These are phyloP conservation scores for Pseudogymnoascus sp. DNA, from an alignment of 2,329 filamentous ascomycete genomes.

Conservation along the genomic window DNA sequence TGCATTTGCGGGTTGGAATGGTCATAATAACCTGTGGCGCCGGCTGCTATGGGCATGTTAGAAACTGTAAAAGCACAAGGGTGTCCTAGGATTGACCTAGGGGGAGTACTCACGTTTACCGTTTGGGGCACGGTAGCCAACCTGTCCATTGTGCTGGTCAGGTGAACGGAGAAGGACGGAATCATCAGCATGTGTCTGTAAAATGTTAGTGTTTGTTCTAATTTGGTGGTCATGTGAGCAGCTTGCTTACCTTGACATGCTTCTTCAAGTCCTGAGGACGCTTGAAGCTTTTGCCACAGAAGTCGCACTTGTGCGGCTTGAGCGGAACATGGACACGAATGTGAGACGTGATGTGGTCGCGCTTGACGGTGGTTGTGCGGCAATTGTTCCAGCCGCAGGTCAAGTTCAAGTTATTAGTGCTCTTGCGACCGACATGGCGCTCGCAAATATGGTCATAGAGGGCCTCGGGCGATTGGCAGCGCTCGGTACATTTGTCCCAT, in stretches of 20 bases:
- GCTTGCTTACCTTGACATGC: slow-evolving; percentile 71
- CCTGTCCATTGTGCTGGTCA: slow-evolving; percentile 25
- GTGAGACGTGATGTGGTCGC: slow-evolving; percentile 98
- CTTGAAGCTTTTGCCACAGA: slow-evolving; percentile 98
- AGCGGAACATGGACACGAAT: slow-evolving; percentile 98
- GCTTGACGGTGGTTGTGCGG: slow-evolving; percentile 94
- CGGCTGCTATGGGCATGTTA: slow-evolving; percentile 29
- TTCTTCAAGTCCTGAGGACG: slow-evolving; percentile 98
- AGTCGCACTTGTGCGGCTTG: slow-evolving; percentile 98
- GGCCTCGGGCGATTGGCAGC: slow-evolving; percentile 32
- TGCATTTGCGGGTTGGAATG: slow-evolving; percentile 55
- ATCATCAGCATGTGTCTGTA: slow-evolving; percentile 83
- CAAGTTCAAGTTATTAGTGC: slow-evolving; percentile 95
- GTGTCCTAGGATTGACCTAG: slow-evolving; percentile 7
- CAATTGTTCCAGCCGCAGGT: slow-evolving; percentile 97
- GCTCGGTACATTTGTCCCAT: slow-evolving; percentile 34
- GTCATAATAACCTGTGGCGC: slow-evolving; percentile 48
- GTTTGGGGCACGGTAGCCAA: slow-evolving; percentile 44
- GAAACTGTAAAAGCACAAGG: slow-evolving; percentile 23
- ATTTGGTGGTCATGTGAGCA: background rate
- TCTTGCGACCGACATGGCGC: slow-evolving; percentile 96
- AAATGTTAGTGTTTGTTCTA: slow-evolving; percentile 19
- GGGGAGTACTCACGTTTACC: slow-evolving; percentile 42
- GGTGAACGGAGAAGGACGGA: slow-evolving; percentile 56
- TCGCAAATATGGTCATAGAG: slow-evolving; percentile 85